Evolutionary conservation across 192 early-diverging fungal genomes (phyloP).

Genomic region (Lunasporangiospora selenospora): DNA sequence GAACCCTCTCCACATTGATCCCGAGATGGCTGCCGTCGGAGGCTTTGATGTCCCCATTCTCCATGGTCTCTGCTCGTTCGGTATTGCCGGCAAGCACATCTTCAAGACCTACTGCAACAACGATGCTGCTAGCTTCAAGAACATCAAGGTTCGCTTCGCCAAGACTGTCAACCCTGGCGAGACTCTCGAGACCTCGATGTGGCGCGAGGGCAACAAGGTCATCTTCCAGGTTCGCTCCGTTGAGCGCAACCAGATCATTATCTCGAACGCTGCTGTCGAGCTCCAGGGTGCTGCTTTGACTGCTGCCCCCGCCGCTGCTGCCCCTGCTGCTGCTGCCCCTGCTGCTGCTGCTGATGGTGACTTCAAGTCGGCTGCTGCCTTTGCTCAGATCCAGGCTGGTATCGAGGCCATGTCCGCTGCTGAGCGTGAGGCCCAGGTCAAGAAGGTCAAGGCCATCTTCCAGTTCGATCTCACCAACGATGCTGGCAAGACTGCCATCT

Average conservation of each 20-base stretch:
- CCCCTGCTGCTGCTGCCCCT: conserved; percentile 26
- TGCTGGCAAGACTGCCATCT: conserved; percentile 67
- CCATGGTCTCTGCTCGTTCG: conserved; percentile 95
- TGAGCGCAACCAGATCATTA: conserved; percentile 90
- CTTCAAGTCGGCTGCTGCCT: conserved; percentile 76
- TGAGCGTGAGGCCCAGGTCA: conserved; percentile 67
- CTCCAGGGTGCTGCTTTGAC: conserved; percentile 59
- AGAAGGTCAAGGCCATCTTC: conserved; percentile 81
- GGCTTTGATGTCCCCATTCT: conserved; percentile 98
- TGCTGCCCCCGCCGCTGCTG: conserved; percentile 38
- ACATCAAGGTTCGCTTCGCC: conserved; percentile 91
- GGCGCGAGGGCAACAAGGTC: conserved; percentile 89
- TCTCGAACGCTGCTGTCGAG: conserved; percentile 93
- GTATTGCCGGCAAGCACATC: conserved; percentile 91
- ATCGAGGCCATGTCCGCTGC: conserved; percentile 61
- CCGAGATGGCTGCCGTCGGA: conserved; percentile 89
- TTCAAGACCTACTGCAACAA: conserved; percentile 76
- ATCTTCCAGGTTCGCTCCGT: conserved; percentile 95
- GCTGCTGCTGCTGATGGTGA: conserved; percentile 63
- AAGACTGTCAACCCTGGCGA: conserved; percentile 95
- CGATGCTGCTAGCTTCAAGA: conserved; percentile 74
- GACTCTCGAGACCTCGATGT: conserved; percentile 97
- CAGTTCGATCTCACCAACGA: conserved; percentile 81
- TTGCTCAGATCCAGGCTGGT: conserved; percentile 68
- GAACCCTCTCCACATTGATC: conserved; percentile 99